Evolutionary conservation across 2,329 filamentous ascomycete genomes (phyloP).

Genomic region (Dactylellina leptospora): DNA sequence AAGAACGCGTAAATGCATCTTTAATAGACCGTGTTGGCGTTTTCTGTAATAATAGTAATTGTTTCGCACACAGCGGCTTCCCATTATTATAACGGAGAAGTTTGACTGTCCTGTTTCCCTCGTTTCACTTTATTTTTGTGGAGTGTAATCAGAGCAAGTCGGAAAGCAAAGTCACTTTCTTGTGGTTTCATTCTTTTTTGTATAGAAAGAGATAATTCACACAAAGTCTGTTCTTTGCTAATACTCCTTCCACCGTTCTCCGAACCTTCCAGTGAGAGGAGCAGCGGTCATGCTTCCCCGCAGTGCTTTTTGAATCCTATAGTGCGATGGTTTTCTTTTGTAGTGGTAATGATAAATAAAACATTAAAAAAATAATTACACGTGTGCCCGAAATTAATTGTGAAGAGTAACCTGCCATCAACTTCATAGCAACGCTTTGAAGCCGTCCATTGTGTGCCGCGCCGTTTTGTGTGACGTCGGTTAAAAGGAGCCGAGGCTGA

Average conservation of each 20-base stretch:
- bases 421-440: too few relatives aligned
- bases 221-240: slow-evolving; percentile 3
- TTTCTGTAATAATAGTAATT: slow-evolving; percentile 54
- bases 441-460: too few relatives aligned
- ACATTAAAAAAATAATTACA: not conserved
- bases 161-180: slow-evolving; percentile 19
- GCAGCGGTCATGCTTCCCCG: not conserved
- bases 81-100: slow-evolving; percentile 44
- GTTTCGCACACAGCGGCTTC: slow-evolving; percentile 46
- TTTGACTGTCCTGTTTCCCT: slow-evolving; percentile 41
- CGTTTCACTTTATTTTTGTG: slow-evolving; percentile 36
- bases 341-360: slow-evolving; percentile 46
- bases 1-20: slow-evolving; percentile 72
- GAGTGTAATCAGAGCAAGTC: slow-evolving; percentile 44
- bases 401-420: too few relatives aligned
- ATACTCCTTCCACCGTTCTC: not conserved
- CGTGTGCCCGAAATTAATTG: not conserved
- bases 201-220: slow-evolving; percentile 24
- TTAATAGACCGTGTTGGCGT: slow-evolving; percentile 55
- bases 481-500: too few relatives aligned
- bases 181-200: slow-evolving; percentile 32
- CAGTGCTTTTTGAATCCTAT: slow-evolving; percentile 20
- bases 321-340: slow-evolving; percentile 27
- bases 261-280: not conserved
- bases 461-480: too few relatives aligned